Evolutionary conservation across 2,329 filamentous ascomycete genomes (phyloP), one percentile per base, ranked within the genome.

Genomic region (Claviceps fusiformis): DNA sequence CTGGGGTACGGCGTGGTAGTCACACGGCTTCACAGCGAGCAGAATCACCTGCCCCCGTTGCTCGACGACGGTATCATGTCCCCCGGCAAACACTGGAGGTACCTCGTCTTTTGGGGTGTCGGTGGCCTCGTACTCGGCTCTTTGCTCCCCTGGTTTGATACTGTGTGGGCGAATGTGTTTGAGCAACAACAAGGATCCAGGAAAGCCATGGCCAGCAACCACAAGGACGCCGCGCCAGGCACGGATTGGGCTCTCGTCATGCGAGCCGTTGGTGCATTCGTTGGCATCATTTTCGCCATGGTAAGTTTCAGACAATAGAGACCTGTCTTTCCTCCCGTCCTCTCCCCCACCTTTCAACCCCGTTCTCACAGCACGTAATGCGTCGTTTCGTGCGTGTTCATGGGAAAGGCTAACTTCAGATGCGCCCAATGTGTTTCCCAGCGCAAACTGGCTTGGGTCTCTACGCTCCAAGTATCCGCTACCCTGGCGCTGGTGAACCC

Each of bases 391-490:
- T 24, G 24, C 24, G 24, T 24, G 24, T 24, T 24, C 24, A 24
- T 24, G 24, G 24, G 24, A 24, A 24, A 24, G 24, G 24, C 24
- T 24, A 3, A 24, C 24, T 24, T 3, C 24, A 35, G 4, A 35
- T 7, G 33, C 33, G 9, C 33, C 33, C 33, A 8, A 10, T 35
- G 33, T 35, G 33, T 35, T 8, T 37, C 24, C 24, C 31, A 95
- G 89, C 85, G 93, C 60, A 89, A 87, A 69, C 80, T 96, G 10
- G 87, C 89, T 1, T 98, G 93, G 93, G 81, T 91, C 63, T 96
- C 91, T 9, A 93, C 90, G 1, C 81, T 95, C n/a, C 93, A 98
- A 70, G 83, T 95, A 24, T 95, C 91, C 1, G 71, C 95, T 31
- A 93, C 91, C 1, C 82, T 98, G 51, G 88, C 90, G 27, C 81